phyloP scores from a whole-genome alignment of 306 rosid genomes.

The Vachellia pachyceras region DNA sequence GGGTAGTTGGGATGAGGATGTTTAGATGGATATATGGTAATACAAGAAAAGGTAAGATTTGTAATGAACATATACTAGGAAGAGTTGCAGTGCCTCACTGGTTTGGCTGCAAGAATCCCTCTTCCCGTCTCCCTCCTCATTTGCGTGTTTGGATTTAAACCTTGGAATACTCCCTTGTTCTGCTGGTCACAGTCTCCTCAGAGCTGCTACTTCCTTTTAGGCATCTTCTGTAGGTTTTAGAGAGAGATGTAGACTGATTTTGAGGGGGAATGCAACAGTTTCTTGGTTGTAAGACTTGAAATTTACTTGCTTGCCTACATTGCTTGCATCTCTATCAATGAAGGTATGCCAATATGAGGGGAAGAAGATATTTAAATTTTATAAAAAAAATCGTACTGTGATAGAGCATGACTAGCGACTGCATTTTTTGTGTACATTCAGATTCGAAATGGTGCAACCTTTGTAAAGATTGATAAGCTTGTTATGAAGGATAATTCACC shows the following conservation, averaged over 20 bases:
- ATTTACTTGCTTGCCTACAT: slow-evolving; percentile 9
- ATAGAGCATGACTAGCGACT: slow-evolving; percentile 32
- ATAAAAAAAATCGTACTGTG: slow-evolving; percentile 13
- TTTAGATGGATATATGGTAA: not conserved
- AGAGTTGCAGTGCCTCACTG: not conserved
- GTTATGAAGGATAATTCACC: slow-evolving; percentile 86
- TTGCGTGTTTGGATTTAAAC: not conserved
- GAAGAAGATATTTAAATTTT: slow-evolving; percentile 7
- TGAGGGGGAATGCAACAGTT: not conserved
- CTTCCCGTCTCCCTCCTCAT: not conserved
- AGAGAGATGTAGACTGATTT: not conserved
- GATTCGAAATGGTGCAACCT: slow-evolving; percentile 90
- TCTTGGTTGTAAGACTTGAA: slow-evolving; percentile 28
- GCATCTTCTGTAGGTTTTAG: not conserved
- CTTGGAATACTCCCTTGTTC: not conserved
- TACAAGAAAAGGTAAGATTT: not conserved
- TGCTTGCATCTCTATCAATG: slow-evolving; percentile 10
- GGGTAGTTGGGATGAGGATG: not conserved
- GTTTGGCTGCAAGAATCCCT: not conserved
- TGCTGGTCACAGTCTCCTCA: not conserved
- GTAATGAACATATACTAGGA: not conserved
- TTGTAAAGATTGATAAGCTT: slow-evolving; percentile 80
- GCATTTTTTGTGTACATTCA: slow-evolving; percentile 39
- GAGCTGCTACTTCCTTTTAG: not conserved
- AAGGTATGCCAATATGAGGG: slow-evolving; percentile 9